Percentiles rank a stretch among this genome's conserved stretches.
Conservation (phyloP, 495 filamentous ascomycete species). For the Letharia lupina region DNA sequence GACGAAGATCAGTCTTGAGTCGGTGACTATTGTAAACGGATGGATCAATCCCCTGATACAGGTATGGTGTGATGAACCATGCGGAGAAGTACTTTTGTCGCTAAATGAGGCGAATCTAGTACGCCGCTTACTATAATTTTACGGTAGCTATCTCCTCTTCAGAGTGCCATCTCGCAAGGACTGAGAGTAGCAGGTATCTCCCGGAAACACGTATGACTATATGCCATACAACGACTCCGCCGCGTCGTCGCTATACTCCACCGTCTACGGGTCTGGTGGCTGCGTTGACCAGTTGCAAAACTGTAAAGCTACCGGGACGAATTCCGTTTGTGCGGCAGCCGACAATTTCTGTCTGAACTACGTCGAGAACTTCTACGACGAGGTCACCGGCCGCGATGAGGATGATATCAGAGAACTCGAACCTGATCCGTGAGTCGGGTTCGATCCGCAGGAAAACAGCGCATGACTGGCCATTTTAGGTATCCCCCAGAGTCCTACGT, state of each 20-base stretch:
- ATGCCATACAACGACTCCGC: neutral
- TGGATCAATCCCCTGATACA: conserved; percentile 51
- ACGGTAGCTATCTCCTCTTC: neutral
- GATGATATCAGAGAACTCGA: conserved; percentile 54
- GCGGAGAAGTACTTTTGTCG: neutral
- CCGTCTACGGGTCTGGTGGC: conserved; percentile 35
- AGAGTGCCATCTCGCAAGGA: neutral
- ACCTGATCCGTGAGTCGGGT: conserved; percentile 41
- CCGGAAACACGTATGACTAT: neutral
- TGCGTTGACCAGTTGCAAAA: conserved; percentile 50
- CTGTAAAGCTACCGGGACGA: conserved; percentile 36
- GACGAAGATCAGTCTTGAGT: conserved; percentile 26
- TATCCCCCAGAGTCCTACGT: conserved; percentile 56
- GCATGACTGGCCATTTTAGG: neutral
- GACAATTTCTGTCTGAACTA: conserved; percentile 31
- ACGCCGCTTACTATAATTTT: neutral
- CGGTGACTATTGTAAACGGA: conserved; percentile 50
- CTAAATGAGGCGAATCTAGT: neutral
- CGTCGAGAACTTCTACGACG: conserved; percentile 34
- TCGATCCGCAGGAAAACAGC: neutral
- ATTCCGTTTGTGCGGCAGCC: conserved; percentile 35
- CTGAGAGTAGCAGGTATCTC: neutral
- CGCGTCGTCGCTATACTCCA: neutral
- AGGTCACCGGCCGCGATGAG: conserved; percentile 38
- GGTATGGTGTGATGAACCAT: neutral